phyloP scores from a whole-genome alignment of 768 basidiomycete genomes.

The Termitomyces sp. region DNA sequence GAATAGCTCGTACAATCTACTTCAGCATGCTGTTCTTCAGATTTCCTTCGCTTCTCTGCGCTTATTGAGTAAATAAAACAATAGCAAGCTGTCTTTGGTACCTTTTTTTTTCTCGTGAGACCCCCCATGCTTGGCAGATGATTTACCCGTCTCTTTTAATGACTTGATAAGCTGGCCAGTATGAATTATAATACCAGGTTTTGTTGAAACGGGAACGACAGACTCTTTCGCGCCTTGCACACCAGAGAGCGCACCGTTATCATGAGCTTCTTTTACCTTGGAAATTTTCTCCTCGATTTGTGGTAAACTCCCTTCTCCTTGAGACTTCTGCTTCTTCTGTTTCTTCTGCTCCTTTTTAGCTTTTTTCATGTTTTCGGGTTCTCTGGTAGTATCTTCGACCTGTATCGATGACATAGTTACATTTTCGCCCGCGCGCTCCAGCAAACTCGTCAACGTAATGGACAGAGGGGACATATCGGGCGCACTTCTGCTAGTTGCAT shows the following conservation, averaged over 20 bases:
- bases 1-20: not conserved
- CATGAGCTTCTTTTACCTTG: not conserved
- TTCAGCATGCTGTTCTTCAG: not conserved
- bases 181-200: conserved; percentile 5
- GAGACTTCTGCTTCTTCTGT: not conserved
- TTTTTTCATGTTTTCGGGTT: not conserved
- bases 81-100: not conserved
- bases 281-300: not conserved
- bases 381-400: not conserved
- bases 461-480: not conserved
- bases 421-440: not conserved
- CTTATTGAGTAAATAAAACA: not conserved
- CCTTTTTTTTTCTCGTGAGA: not conserved
- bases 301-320: not conserved
- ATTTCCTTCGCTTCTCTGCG: conserved; percentile 4
- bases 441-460: not conserved
- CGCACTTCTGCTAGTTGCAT: not conserved
- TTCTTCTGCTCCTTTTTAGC: not conserved
- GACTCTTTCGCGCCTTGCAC: not conserved
- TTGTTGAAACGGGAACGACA: not conserved
- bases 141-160: not conserved
- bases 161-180: too few relatives aligned
- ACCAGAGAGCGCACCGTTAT: not conserved
- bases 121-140: not conserved
- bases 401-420: not conserved